Evolutionary conservation across 2,329 filamentous ascomycete genomes (phyloP), one percentile per base, ranked within the genome.

Genomic region (Sporothrix mexicana): DNA sequence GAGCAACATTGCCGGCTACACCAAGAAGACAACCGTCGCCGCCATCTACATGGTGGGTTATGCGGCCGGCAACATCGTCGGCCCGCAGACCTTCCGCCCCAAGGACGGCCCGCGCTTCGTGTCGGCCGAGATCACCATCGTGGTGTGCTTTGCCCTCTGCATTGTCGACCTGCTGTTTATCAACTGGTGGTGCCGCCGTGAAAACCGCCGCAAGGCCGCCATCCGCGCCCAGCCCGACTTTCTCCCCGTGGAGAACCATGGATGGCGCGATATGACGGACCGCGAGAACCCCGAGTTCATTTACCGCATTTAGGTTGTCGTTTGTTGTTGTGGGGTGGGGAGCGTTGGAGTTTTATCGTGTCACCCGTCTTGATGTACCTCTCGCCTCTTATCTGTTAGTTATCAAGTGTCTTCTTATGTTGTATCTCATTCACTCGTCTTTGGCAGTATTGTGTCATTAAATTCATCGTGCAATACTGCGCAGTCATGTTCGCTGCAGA

Each of bases 231-330:
- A 82, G 68, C 85, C 88, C 0, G 86, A 83, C 1, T 92, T 92
- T 78, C 82, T 84, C 30, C 89, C 85, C 79, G 74, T 92, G 70
- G 88, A 90, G 79, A 91, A 91, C 74, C 89, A 92, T 79, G 90
- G 92, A 83, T 92, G 87, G 80, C 82, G 88, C 72, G 90, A 92
- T 78, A 79, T 92, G 75, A 92, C 90, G 2, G 90, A 92, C 77
- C 81, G 84, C 71, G 90, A 92, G 82, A 92, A 91, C 74, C 82
- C 83, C 0, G 87, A 92, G 78, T 91, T 92, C 77, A 79, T 87
- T 0, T 92, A 92, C 78, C 85, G 84, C 20, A 74, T 89, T 59
- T 88, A 81, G 43, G 49, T n/a, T 36, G 13, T 17, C 51, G 20
- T 23, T 2, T 25, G 13, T n/a, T n/a, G n/a, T n/a, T n/a, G n/a